Percentiles rank a stretch among this genome's conserved stretches.
These are phyloP conservation scores for Suillus tomentosus DNA, from an alignment of 768 basidiomycete species.

Conservation along the genomic window DNA sequence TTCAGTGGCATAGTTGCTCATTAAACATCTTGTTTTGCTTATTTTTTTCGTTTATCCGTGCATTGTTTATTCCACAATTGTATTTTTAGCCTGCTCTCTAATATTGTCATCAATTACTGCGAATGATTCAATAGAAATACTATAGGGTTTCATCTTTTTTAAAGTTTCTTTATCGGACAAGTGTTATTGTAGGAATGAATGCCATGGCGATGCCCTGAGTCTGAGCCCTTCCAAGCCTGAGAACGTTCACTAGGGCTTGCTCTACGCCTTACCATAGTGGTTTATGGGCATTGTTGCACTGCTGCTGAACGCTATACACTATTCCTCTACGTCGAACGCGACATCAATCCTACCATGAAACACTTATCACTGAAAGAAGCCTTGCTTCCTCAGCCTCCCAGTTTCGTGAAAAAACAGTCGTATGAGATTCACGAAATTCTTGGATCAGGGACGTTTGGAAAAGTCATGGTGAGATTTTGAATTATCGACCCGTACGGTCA, in stretches of 20 bases:
- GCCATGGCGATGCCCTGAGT: background rate
- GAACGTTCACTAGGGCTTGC: background rate
- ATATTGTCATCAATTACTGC: no score
- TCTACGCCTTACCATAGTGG: background rate
- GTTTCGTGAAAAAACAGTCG: conserved; percentile 82
- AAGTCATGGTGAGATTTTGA: conserved; percentile 67
- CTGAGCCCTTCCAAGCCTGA: background rate
- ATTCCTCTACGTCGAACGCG: background rate
- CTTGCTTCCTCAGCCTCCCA: conserved; percentile 80
- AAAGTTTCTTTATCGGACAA: conserved; percentile 1
- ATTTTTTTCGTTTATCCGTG: background rate
- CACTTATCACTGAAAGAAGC: conserved; percentile 50
- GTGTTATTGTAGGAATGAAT: background rate
- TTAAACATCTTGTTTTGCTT: background rate
- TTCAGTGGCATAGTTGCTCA: background rate
- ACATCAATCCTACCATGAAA: conserved; percentile 24
- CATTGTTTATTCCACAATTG: background rate
- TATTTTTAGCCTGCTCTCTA: no score
- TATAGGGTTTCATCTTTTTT: background rate
- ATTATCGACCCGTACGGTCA: conserved; percentile 7
- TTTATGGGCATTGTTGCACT: background rate
- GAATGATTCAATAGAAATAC: no score
- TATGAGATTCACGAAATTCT: conserved; percentile 75
- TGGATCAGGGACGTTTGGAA: conserved; percentile 87
- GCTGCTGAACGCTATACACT: background rate